Conservation (phyloP, 495 filamentous ascomycete genomes). For the Talaromyces liani region DNA sequence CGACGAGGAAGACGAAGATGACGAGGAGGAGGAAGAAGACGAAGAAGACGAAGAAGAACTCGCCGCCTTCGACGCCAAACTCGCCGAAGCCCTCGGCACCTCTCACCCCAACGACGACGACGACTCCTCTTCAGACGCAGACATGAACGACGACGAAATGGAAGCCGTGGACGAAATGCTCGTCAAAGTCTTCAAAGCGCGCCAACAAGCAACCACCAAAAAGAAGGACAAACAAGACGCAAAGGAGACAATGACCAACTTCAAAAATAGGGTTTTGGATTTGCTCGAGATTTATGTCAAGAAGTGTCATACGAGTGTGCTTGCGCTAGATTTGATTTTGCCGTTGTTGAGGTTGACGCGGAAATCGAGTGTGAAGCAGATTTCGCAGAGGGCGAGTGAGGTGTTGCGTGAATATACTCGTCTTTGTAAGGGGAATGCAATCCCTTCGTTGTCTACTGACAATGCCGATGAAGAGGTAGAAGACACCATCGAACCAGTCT, state of each 20-base stretch:
- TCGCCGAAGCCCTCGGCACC: conserved; percentile 65
- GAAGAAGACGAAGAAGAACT: conserved; percentile 44
- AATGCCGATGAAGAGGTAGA: conserved; percentile 12
- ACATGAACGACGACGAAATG: conserved; percentile 96
- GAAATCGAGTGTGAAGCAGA: conserved; percentile 58
- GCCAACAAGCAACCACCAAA: conserved; percentile 50
- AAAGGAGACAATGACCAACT: conserved; percentile 82
- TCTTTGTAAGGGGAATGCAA: conserved; percentile 49
- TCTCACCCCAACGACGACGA: conserved; percentile 49
- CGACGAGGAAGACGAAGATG: conserved; percentile 28
- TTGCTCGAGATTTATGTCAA: conserved; percentile 81
- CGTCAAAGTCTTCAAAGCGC: conserved; percentile 73
- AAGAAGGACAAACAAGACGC: conserved; percentile 80
- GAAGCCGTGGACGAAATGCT: conserved; percentile 77
- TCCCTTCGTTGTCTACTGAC: conserved; percentile 23
- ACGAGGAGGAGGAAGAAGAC: conserved; percentile 16
- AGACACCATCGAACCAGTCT: conserved; percentile 36
- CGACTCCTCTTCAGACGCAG: conserved; percentile 52
- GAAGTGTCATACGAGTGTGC: conserved; percentile 57
- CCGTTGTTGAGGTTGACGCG: conserved; percentile 54
- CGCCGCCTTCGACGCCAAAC: conserved; percentile 66
- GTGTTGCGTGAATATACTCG: conserved; percentile 67
- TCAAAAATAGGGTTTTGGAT: conserved; percentile 90
- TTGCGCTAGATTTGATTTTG: conserved; percentile 61
- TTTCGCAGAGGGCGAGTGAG: conserved; percentile 62